Percentiles rank a stretch among this genome's conserved stretches.
phyloP scores from a whole-genome alignment of 2,329 filamentous ascomycete genomes.

The Penicillium sp. region DNA sequence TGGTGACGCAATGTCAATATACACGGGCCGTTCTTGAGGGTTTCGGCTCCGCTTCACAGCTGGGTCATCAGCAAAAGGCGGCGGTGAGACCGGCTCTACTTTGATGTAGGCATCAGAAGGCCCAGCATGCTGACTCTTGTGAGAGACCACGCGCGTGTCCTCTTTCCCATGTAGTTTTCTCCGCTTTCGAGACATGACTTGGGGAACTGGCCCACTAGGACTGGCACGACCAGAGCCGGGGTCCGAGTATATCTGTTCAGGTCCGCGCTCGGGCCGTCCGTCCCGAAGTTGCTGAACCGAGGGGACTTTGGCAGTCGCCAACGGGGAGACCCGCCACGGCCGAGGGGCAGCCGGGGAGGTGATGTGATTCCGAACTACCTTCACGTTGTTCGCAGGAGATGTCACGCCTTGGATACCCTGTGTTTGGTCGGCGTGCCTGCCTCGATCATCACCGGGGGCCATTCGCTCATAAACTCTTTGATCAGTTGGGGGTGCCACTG shows the following conservation, averaged over 20 bases:
- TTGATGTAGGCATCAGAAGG: constrained; percentile 63
- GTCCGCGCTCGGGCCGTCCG: constrained; percentile 48
- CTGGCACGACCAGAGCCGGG: constrained; percentile 50
- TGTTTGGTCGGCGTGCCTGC: constrained; percentile 48
- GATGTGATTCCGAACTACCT: constrained; percentile 75
- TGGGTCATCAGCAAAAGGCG: constrained; percentile 57
- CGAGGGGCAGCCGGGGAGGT: constrained; percentile 76
- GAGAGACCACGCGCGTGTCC: constrained; percentile 40
- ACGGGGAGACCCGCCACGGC: constrained; percentile 70
- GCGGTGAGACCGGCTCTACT: constrained; percentile 67
- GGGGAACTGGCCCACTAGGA: constrained; percentile 50
- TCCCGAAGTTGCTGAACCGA: constrained; percentile 62
- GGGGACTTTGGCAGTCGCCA: constrained; percentile 60
- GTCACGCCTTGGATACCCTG: constrained; percentile 48
- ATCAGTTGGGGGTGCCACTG: constrained; percentile 43
- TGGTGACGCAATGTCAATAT: constrained; percentile 54
- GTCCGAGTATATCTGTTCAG: constrained; percentile 35
- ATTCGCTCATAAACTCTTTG: constrained; percentile 35
- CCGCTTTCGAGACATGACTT: constrained; percentile 58
- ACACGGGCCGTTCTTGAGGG: constrained; percentile 53
- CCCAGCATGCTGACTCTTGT: constrained; percentile 42
- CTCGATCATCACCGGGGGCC: constrained; percentile 42
- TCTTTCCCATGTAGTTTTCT: constrained; percentile 54
- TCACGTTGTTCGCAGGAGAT: constrained; percentile 57
- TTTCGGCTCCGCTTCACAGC: constrained; percentile 44